Evolutionary conservation across 345 rosid species (phyloP).

Genomic region (Viola odorata): DNA sequence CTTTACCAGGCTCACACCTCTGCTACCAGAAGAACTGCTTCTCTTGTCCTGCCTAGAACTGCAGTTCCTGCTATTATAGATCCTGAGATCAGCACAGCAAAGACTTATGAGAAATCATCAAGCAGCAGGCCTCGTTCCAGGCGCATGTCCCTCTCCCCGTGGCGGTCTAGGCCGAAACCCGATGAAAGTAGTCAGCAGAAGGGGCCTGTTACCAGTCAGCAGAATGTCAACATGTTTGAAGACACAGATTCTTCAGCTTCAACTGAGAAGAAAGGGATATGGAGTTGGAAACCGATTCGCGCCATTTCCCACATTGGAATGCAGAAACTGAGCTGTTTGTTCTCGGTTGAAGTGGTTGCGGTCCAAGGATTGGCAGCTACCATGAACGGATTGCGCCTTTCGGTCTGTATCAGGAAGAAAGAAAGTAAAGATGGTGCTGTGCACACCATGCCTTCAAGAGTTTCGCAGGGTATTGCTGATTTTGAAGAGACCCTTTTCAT

Average conservation of each 20-base stretch:
- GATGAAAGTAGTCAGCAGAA: constrained; percentile 30
- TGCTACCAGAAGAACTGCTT: constrained; percentile 56
- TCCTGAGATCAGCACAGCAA: constrained; percentile 26
- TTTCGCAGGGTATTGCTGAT: constrained; percentile 82
- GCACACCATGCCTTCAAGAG: constrained; percentile 87
- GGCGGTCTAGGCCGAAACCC: constrained; percentile 72
- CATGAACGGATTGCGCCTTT: constrained; percentile 90
- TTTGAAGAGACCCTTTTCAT: constrained; percentile 85
- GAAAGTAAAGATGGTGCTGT: constrained; percentile 81
- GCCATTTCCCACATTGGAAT: constrained; percentile 71
- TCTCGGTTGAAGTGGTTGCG: constrained; percentile 80
- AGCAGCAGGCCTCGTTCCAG: constrained; percentile 37
- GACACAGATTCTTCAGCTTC: constrained; percentile 20
- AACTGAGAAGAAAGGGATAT: constrained; percentile 62
- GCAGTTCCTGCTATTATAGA: constrained; percentile 40
- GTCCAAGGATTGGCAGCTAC: constrained; percentile 82
- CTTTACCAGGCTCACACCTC: constrained; percentile 63
- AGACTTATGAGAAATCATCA: constrained; percentile 25
- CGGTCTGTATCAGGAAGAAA: constrained; percentile 78
- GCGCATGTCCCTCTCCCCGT: constrained; percentile 86
- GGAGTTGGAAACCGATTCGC: constrained; percentile 94
- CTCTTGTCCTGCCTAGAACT: constrained; percentile 74
- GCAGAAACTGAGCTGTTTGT: constrained; percentile 83
- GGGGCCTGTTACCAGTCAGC: background rate
- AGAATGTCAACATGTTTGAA: constrained; percentile 26